Percentiles rank a stretch among this genome's conserved stretches.
phyloP scores from a whole-genome alignment of 2,329 filamentous ascomycete genomes.

The Huntiella omanensis region DNA sequence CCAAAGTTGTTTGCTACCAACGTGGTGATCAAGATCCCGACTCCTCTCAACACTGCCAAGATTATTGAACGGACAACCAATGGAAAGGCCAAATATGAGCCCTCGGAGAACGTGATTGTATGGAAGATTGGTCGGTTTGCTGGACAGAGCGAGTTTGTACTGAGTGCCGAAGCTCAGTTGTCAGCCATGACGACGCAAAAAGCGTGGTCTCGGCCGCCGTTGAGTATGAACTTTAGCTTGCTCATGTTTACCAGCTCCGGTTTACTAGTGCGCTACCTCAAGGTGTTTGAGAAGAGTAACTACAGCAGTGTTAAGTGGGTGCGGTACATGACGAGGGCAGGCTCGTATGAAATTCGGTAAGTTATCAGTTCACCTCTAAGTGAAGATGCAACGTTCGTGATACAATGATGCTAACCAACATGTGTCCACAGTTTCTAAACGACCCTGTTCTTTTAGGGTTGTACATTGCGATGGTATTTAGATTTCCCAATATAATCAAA shows the following conservation, averaged over 20 bases:
- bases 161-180: constrained; percentile 81
- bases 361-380: constrained; percentile 10
- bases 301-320: constrained; percentile 99
- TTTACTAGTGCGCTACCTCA: constrained; percentile 78
- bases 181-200: constrained; percentile 98
- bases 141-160: constrained; percentile 88
- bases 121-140: constrained; percentile 99
- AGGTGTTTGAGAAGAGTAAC: constrained; percentile 98
- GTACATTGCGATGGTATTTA: too few relatives aligned
- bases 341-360: constrained; percentile 90
- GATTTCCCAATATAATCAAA: too few relatives aligned
- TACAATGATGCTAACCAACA: constrained; percentile 11
- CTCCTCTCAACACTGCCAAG: constrained; percentile 85
- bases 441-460: too few relatives aligned
- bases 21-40: constrained; percentile 83
- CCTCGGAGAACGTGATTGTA: constrained; percentile 90
- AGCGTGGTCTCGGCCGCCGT: constrained; percentile 81
- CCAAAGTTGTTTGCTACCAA: constrained; percentile 94
- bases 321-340: constrained; percentile 92
- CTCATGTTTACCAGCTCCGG: constrained; percentile 98
- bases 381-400: not conserved
- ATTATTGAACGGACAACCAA: constrained; percentile 87
- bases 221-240: constrained; percentile 80
- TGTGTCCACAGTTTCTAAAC: not conserved
- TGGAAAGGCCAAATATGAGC: constrained; percentile 96